Base-by-base conservation (phyloP, 371 early-diverging fungal genomes). In the Mortierella sp. region DNA sequence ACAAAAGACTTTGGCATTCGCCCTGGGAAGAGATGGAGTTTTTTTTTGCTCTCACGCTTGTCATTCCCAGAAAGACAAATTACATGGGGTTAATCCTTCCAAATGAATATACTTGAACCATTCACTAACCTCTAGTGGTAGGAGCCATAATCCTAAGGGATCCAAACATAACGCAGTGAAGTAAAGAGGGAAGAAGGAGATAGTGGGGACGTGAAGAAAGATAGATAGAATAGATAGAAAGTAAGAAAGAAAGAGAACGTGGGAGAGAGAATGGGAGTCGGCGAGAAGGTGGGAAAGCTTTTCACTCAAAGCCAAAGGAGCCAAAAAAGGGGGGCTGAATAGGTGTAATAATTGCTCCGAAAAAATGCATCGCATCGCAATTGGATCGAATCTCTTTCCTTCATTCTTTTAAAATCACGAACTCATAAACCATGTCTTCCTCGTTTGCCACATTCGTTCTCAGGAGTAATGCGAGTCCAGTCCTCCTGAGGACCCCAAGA, bases 71-170 rank as follows among this genome's bases (percentile, higher is more conserved):
- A 10, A 58, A 58, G 24, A 58, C 58, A 58, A 58, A 28, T 24
- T 28, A 15, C 24, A 58, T 36, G 60, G 36, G n/a, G 60, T 33
- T 59, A 7, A 9, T 22, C 21, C 19, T 5, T 55, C 4, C 55
- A 28, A 28, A 55, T 55, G 32, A 32, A 28, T 28, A 55, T 4
- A 24, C 38, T 65, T 24, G 60, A 58, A 36, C 1, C 36, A 41
- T 41, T 15, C 19, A 21, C 43, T 32, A 45, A 24, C 80, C 80
- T 79, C 71, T 79, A 36, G 75, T 52, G 67, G 71, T 61, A 63
- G 77, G 72, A 15, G 69, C 69, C 59, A 48, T 55, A 58, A 61
- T 59, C 60, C 69, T 70, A 57, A 79, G 50, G n/a, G 80, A 79
- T 65, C 72, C 55, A 58, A 74, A 71, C 80, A 79, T 81, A 63